Evolutionary conservation across 2,329 filamentous ascomycete genomes (phyloP).

Genomic region (Neurospora crassa): DNA sequence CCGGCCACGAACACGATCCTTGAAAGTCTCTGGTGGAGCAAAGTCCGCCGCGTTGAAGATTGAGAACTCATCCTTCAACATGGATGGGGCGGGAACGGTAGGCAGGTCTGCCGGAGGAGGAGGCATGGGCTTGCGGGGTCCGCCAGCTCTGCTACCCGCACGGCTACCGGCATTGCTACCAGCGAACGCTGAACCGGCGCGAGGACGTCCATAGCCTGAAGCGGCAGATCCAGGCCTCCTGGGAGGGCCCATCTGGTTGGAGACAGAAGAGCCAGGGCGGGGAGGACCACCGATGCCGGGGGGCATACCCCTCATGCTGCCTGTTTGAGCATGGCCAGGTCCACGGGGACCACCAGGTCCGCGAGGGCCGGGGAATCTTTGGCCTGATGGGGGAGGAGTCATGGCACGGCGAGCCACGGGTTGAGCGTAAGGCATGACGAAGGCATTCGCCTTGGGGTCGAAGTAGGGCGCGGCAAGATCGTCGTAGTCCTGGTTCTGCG

Average conservation of each 20-base stretch:
- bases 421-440: slow-evolving; percentile 75
- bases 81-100: slow-evolving; percentile 75
- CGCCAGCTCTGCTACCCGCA: slow-evolving; percentile 12
- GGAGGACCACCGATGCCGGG: slow-evolving; percentile 30
- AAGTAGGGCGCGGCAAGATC: slow-evolving; percentile 58
- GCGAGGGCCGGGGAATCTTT: slow-evolving; percentile 32
- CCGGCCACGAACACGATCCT: slow-evolving; percentile 60
- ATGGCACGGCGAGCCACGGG: slow-evolving; percentile 83
- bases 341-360: slow-evolving; percentile 32
- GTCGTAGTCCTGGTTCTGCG: slow-evolving; percentile 66
- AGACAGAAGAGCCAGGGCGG: slow-evolving; percentile 25
- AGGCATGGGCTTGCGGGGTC: slow-evolving; percentile 41
- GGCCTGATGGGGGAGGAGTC: slow-evolving; percentile 72
- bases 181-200: slow-evolving; percentile 38
- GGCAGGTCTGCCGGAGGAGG: slow-evolving; percentile 67
- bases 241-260: slow-evolving; percentile 17
- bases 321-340: slow-evolving; percentile 26
- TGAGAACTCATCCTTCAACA: slow-evolving; percentile 76
- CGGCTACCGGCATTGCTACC: slow-evolving; percentile 27
- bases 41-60: slow-evolving; percentile 66
- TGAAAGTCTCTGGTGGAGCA: slow-evolving; percentile 63
- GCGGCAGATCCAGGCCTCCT: slow-evolving; percentile 25
- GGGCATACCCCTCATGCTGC: slow-evolving; percentile 33
- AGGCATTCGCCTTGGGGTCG: slow-evolving; percentile 58
- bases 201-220: slow-evolving; percentile 32